A percentile compares a stretch with the other conserved stretches of the same genome.
Evolutionary conservation across 495 filamentous ascomycete species (phyloP).

Genomic region (Coniosporium apollinis): DNA sequence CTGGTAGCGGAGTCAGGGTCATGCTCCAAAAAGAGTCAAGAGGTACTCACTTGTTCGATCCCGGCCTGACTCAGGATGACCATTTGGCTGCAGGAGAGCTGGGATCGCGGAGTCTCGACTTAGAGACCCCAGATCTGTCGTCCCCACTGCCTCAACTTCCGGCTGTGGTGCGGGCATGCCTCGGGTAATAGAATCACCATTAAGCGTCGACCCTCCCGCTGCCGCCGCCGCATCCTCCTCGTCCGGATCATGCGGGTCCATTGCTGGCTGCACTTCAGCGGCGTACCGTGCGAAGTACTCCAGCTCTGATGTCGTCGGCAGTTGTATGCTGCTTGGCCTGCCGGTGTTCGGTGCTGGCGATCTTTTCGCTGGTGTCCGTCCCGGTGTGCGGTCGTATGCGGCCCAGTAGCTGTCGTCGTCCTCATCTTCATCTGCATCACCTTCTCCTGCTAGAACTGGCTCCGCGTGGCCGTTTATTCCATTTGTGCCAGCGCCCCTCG

Average conservation of each 20-base stretch:
- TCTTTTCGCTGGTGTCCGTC: constrained; percentile 53
- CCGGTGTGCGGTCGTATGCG: constrained; percentile 74
- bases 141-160: not conserved
- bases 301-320: constrained; percentile 47
- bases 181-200: constrained; percentile 31
- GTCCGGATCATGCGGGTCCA: constrained; percentile 72
- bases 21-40: no score
- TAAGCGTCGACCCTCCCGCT: constrained; percentile 35
- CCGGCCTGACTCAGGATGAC: no score
- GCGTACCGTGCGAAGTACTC: constrained; percentile 80
- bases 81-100: no score
- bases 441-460: not conserved
- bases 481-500: constrained; percentile 10
- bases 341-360: constrained; percentile 37
- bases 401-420: constrained; percentile 93
- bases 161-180: not conserved
- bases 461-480: constrained; percentile 6
- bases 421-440: constrained; percentile 25
- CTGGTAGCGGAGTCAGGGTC: no score
- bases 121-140: constrained; percentile 2
- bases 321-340: constrained; percentile 20
- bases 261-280: constrained; percentile 62
- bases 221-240: constrained; percentile 22
- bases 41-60: no score
- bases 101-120: constrained; percentile 7